Percentiles rank a stretch among this genome's conserved stretches.
phyloP scores from a whole-genome alignment of 2,329 filamentous ascomycete genomes.

The Mycocentrospora acerina region DNA sequence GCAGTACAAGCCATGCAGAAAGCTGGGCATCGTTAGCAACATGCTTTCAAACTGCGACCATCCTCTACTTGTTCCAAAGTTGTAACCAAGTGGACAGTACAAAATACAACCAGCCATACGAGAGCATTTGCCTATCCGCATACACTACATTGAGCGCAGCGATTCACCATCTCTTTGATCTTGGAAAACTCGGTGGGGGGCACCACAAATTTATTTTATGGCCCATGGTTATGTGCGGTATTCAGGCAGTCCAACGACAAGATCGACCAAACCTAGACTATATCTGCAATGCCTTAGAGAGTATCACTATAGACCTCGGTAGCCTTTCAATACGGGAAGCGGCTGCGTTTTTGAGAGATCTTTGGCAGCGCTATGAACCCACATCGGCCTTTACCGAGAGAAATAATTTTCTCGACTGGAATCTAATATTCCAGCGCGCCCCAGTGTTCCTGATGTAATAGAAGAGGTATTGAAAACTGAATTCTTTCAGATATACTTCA shows the following conservation, averaged over 20 bases:
- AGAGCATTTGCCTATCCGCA: no score
- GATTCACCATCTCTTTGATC: no score
- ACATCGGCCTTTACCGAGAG: background rate
- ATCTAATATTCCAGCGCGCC: background rate
- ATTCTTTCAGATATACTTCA: no score
- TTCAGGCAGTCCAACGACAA: background rate
- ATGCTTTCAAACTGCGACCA: no score
- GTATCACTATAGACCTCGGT: slow-evolving; percentile 4
- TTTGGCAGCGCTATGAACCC: background rate
- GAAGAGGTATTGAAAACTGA: no score
- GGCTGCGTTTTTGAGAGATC: background rate
- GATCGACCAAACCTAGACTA: background rate
- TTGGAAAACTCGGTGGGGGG: slow-evolving; percentile 1
- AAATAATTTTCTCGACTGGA: background rate
- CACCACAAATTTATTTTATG: slow-evolving; percentile 3
- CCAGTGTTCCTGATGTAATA: slow-evolving; percentile 3
- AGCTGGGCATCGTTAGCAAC: no score
- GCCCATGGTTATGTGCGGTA: slow-evolving; percentile 3
- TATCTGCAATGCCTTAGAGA: slow-evolving; percentile 1
- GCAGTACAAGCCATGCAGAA: no score
- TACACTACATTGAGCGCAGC: no score
- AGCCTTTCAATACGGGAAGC: slow-evolving; percentile 6
- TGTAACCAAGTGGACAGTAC: no score
- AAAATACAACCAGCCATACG: no score
- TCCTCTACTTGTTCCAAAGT: no score